These are phyloP conservation scores for Daldinia vernicosa DNA, from an alignment of 495 filamentous ascomycete genomes.

Conservation along the genomic window DNA sequence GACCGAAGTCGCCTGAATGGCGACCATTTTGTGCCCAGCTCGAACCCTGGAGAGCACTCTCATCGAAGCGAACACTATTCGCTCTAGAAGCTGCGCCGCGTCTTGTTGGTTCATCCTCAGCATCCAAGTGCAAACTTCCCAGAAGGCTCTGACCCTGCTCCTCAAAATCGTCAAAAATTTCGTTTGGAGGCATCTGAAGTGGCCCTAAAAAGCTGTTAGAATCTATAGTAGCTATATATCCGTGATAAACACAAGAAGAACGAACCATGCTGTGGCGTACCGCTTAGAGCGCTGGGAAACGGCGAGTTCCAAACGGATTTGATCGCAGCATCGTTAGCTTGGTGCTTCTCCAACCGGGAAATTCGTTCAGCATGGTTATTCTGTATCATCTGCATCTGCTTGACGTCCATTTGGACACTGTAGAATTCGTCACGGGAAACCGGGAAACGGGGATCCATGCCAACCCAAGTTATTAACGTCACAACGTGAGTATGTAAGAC, in stretches of 20 bases:
- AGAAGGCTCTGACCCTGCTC: constrained; percentile 76
- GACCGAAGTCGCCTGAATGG: constrained; percentile 80
- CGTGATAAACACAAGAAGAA: constrained; percentile 11
- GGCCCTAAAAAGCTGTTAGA: constrained; percentile 65
- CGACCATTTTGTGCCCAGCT: constrained; percentile 84
- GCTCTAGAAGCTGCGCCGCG: constrained; percentile 87
- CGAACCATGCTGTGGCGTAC: constrained; percentile 84
- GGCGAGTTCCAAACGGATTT: constrained; percentile 92
- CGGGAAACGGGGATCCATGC: constrained; percentile 65
- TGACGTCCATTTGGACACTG: constrained; percentile 87
- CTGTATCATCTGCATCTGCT: constrained; percentile 80
- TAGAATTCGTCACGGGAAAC: constrained; percentile 77
- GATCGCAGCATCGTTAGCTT: constrained; percentile 80
- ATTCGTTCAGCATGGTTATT: constrained; percentile 84
- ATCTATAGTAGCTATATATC: constrained; percentile 10
- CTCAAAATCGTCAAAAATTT: constrained; percentile 81
- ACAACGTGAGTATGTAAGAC: constrained; percentile 29
- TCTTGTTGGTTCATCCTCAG: constrained; percentile 86
- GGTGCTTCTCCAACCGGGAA: constrained; percentile 78
- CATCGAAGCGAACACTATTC: constrained; percentile 98
- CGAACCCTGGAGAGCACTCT: constrained; percentile 88
- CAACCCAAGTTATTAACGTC: constrained; percentile 42
- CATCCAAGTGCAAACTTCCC: constrained; percentile 79
- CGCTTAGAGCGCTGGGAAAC: constrained; percentile 78
- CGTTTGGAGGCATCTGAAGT: constrained; percentile 73